Percentiles rank a stretch among this genome's conserved stretches.
phyloP scores from a whole-genome alignment of 2,329 filamentous ascomycete genomes.

The Phyllosticta citribraziliensis region DNA sequence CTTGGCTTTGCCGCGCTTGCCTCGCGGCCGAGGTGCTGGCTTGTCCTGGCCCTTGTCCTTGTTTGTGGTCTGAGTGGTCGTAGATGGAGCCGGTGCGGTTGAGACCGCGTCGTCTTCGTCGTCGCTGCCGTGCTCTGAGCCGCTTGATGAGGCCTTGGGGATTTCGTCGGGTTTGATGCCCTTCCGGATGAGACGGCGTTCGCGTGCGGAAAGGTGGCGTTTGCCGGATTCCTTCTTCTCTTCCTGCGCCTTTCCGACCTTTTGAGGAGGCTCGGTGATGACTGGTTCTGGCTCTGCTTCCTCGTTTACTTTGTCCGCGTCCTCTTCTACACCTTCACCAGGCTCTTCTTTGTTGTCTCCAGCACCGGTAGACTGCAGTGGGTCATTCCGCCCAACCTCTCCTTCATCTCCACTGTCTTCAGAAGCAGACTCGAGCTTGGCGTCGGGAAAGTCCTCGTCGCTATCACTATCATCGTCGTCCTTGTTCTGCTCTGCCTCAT shows the following conservation, averaged over 20 bases:
- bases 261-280: slow-evolving; percentile 15
- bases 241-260: slow-evolving; percentile 17
- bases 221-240: slow-evolving; percentile 16
- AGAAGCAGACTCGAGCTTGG: slow-evolving; percentile 24
- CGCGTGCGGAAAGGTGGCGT: slow-evolving; percentile 29
- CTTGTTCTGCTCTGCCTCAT: slow-evolving; percentile 18
- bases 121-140: slow-evolving; percentile 8
- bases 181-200: slow-evolving; percentile 30
- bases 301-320: slow-evolving; percentile 19
- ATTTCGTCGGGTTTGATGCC: slow-evolving; percentile 13
- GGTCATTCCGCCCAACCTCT: slow-evolving; percentile 24
- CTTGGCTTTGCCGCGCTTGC: slow-evolving; percentile 74
- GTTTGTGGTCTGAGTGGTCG: slow-evolving; percentile 6
- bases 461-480: slow-evolving; percentile 26
- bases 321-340: slow-evolving; percentile 10
- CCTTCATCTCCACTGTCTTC: slow-evolving; percentile 28
- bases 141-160: slow-evolving; percentile 13
- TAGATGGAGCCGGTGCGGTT: slow-evolving; percentile 18
- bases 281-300: slow-evolving; percentile 7
- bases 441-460: slow-evolving; percentile 38
- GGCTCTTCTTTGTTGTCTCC: not conserved
- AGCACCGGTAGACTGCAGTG: slow-evolving; percentile 25
- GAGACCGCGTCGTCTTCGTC: slow-evolving; percentile 22
- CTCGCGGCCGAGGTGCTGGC: slow-evolving; percentile 41
- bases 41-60: slow-evolving; percentile 8